Percentiles rank a stretch among this genome's conserved stretches.
phyloP scores from a whole-genome alignment of 2,329 filamentous ascomycete species.

The Alternaria triticina region DNA sequence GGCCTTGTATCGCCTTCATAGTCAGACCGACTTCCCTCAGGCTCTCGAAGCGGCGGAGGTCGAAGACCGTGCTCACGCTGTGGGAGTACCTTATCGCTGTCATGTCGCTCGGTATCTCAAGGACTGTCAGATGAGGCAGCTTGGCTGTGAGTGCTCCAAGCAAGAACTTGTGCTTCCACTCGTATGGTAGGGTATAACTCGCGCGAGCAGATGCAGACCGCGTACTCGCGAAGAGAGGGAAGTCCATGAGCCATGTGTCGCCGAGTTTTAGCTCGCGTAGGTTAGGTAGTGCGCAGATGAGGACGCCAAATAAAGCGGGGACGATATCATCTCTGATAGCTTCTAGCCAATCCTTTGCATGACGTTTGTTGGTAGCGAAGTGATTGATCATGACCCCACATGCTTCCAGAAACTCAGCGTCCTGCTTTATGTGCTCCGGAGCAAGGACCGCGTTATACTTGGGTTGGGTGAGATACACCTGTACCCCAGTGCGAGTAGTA shows the following conservation, averaged over 20 bases:
- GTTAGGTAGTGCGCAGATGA: conserved; percentile 14
- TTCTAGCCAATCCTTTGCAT: not conserved
- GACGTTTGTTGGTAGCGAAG: not conserved
- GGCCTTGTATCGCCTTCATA: conserved; percentile 14
- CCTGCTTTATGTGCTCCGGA: not conserved
- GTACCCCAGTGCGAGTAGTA: not conserved
- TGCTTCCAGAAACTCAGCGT: not conserved
- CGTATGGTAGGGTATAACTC: not conserved
- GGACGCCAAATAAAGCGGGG: conserved; percentile 12
- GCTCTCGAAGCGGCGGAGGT: conserved; percentile 12
- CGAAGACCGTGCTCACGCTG: not conserved
- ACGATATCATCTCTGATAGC: conserved; percentile 13
- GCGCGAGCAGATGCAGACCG: not conserved
- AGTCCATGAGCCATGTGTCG: conserved; percentile 22
- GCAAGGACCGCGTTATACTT: not conserved
- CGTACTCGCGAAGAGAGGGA: conserved; percentile 14
- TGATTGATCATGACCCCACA: conserved; percentile 5
- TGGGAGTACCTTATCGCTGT: not conserved
- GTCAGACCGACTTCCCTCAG: conserved; percentile 18
- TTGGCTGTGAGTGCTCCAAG: not conserved
- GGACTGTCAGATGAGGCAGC: not conserved
- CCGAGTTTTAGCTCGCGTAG: conserved; percentile 17
- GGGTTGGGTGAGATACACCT: not conserved
- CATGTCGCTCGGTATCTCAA: conserved; percentile 20
- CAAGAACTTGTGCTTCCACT: conserved; percentile 7